Conservation (phyloP, 1,139 yeast genomes). For the Debaryomyces sp. region DNA sequence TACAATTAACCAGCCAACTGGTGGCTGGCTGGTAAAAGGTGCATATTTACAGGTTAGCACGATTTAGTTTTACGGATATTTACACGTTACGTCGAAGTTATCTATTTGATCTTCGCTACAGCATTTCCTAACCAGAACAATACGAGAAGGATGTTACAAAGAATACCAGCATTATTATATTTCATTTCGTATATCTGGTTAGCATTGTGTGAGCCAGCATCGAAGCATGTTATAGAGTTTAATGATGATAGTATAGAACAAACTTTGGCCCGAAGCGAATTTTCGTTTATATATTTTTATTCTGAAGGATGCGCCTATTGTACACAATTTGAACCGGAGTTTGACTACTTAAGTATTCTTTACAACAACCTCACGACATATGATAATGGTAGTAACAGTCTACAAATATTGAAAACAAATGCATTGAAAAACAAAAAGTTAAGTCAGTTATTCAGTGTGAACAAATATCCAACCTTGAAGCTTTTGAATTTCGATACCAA, state of each 20-base stretch:
- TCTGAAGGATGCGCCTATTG: conserved; percentile 44
- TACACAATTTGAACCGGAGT: conserved; percentile 36
- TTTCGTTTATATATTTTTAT: conserved; percentile 45
- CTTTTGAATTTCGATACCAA: conserved; percentile 32
- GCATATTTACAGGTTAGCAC: not conserved
- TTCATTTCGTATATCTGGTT: not conserved
- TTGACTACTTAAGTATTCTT: conserved; percentile 33
- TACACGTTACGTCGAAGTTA: not conserved
- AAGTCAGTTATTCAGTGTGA: conserved; percentile 27
- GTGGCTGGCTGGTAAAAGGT: not conserved
- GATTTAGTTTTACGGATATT: not conserved
- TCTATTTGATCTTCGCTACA: conserved; percentile 4
- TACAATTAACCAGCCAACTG: conserved; percentile 3
- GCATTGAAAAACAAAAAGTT: conserved; percentile 27
- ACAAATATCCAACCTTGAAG: conserved; percentile 36
- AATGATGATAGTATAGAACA: conserved; percentile 20
- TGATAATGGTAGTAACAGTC: conserved; percentile 9
- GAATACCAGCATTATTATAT: conserved; percentile 3
- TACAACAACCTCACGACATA: conserved; percentile 21
- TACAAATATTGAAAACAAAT: conserved; percentile 38
- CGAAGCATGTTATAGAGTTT: conserved; percentile 19
- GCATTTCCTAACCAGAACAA: not conserved
- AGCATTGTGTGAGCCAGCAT: not conserved
- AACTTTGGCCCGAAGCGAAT: conserved; percentile 25
- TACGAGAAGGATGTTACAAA: not conserved